These are phyloP conservation scores for Penicillium malachiteum DNA, from an alignment of 495 filamentous ascomycete species.

Conservation along the genomic window DNA sequence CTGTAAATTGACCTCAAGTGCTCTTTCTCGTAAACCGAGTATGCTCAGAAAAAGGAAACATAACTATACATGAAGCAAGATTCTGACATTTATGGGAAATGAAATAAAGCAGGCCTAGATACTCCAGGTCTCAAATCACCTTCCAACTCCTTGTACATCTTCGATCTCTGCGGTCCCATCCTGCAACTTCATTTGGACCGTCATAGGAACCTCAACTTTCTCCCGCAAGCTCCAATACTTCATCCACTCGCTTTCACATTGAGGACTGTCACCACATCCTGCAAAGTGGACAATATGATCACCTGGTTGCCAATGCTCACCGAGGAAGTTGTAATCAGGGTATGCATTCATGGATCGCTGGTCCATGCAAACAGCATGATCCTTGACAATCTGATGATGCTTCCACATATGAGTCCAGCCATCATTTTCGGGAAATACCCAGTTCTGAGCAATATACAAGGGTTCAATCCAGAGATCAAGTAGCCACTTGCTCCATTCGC, in stretches of 20 bases:
- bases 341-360: slow-evolving; percentile 15
- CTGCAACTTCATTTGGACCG: slow-evolving; percentile 1
- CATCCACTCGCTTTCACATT: slow-evolving; percentile 7
- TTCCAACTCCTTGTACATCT: neutral
- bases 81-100: too few species aligned
- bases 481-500: slow-evolving; percentile 14
- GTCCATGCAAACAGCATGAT: slow-evolving; percentile 8
- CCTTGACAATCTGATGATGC: slow-evolving; percentile 7
- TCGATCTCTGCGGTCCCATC: slow-evolving; percentile 9
- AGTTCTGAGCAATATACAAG: slow-evolving; percentile 14
- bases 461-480: slow-evolving; percentile 16
- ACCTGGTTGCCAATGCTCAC: slow-evolving; percentile 8
- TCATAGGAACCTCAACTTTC: slow-evolving; percentile 6
- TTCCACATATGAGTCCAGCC: slow-evolving; percentile 17
- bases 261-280: slow-evolving; percentile 4
- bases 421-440: slow-evolving; percentile 15
- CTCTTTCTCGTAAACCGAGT: too few species aligned
- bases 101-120: neutral
- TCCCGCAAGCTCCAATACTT: slow-evolving; percentile 14
- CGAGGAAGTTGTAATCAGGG: slow-evolving; percentile 9
- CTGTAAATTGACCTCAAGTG: too few species aligned
- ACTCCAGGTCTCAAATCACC: neutral
- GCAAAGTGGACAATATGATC: slow-evolving; percentile 14
- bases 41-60: too few species aligned
- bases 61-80: too few species aligned